Evolutionary conservation across 2,329 filamentous ascomycete genomes (phyloP).

Genomic region (Penicillium sp.): DNA sequence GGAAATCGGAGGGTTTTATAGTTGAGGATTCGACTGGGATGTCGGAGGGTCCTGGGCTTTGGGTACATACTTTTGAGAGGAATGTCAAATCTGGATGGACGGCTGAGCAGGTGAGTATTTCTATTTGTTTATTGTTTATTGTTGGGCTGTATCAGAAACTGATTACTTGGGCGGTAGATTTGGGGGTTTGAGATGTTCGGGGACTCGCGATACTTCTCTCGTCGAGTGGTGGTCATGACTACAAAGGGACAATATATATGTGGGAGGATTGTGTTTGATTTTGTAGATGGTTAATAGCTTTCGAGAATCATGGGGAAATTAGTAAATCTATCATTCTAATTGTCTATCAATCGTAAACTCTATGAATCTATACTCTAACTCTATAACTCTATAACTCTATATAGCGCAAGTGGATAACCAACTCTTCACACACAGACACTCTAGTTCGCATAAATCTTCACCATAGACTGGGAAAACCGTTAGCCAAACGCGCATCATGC

Average conservation of each 20-base stretch:
- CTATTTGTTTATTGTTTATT: too few relatives aligned
- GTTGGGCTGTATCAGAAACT: background rate
- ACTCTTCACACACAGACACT: background rate
- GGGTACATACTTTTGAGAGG: constrained; percentile 6
- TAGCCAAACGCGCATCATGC: background rate
- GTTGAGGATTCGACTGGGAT: background rate
- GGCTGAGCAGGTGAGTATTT: background rate
- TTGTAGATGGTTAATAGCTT: background rate
- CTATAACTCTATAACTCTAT: constrained; percentile 3
- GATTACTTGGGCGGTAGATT: background rate
- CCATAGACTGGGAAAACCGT: constrained; percentile 32
- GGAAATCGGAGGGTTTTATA: background rate
- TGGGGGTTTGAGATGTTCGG: constrained; percentile 8
- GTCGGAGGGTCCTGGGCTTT: background rate
- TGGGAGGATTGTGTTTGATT: constrained; percentile 4
- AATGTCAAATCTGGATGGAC: constrained; percentile 3
- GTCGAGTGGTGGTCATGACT: constrained; percentile 1
- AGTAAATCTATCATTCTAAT: background rate
- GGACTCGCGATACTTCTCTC: background rate
- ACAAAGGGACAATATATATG: background rate
- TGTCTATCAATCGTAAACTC: background rate
- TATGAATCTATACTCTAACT: background rate
- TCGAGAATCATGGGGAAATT: background rate
- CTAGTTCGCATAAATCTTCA: constrained; percentile 29
- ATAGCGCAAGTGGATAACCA: background rate